Base-by-base conservation (phyloP, 2,329 filamentous ascomycete genomes). In the Curvularia verruculosa region DNA sequence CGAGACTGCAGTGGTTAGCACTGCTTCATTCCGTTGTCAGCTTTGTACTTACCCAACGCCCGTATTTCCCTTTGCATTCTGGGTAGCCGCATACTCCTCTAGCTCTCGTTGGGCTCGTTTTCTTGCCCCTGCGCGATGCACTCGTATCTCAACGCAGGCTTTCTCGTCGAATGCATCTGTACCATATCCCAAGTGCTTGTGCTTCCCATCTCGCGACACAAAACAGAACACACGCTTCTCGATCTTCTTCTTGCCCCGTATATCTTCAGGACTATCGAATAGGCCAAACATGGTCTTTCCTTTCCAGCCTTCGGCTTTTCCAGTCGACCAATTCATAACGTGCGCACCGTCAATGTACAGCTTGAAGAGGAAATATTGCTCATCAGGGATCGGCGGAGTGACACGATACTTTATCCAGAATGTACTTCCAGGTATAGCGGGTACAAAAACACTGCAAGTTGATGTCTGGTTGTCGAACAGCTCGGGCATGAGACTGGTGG, bases 251-350 rank as follows among this genome's bases (percentile, higher is more conserved):
- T 63, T 69, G 0, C 72, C 72, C 3, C 68, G 58, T n/a, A 64
- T 67, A 34, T 70, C 69, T 5, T 65, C 63, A 5, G 64, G 63
- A 36, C 66, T 66, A 59, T 78, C 72, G 52, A 75, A 80, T 6
- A 82, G 60, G 3, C 71, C 79, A 63, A 79, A 82, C 70, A 80
- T 76, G 0, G 75, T 77, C 61, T 79, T 80, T 0, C 81, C 81
- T 18, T 65, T 69, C 73, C 75, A 82, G 3, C 64, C 65, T 12
- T 82, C 73, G 15, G 77, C 70, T 47, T 74, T 75, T 2, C 78
- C 79, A 1, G 73, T 74, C 2, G 77, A 75, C 80, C 80, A 83
- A 57, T 70, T 81, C 9, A 80, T 66, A 13, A 81, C 60, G 28
- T 73, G 70, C 24, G 64, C 63, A 15, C 71, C 74, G 34, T 78